Conservation (phyloP, 805 yeast species). For the Nakazawaea populi region DNA sequence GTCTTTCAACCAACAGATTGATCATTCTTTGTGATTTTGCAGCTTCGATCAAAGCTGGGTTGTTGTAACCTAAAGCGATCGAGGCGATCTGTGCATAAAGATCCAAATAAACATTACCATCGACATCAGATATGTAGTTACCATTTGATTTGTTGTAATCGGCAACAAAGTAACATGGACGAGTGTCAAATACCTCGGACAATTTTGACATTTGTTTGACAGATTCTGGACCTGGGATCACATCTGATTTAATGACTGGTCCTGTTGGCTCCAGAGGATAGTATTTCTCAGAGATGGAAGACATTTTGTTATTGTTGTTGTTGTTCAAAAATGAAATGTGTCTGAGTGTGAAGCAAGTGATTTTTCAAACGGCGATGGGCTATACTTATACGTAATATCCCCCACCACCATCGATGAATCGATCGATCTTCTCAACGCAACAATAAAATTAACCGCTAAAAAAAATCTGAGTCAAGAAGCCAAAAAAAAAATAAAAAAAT, state of each 20-base stretch:
- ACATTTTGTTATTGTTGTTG: too few relatives aligned
- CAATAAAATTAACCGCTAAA: neutral
- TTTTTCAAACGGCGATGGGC: too few relatives aligned
- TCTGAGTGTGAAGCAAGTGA: too few relatives aligned
- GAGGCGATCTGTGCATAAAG: constrained; percentile 71
- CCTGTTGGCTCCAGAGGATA: constrained; percentile 44
- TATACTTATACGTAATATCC: too few relatives aligned
- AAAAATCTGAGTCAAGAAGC: neutral
- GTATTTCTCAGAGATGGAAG: constrained; percentile 23
- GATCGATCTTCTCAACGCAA: neutral
- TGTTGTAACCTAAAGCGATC: constrained; percentile 66
- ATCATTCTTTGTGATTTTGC: constrained; percentile 60
- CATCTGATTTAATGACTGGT: constrained; percentile 35
- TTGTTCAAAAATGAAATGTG: too few relatives aligned
- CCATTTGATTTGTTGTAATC: constrained; percentile 61
- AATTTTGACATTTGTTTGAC: constrained; percentile 31
- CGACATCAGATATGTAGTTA: constrained; percentile 61
- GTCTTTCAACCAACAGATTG: constrained; percentile 60
- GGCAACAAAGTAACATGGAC: constrained; percentile 58
- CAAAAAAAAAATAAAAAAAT: neutral
- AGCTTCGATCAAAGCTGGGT: constrained; percentile 52
- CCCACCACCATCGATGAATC: too few relatives aligned
- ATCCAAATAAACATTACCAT: constrained; percentile 56
- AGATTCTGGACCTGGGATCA: constrained; percentile 43
- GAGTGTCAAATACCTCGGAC: constrained; percentile 47